These are phyloP conservation scores for Cutaneotrichosporon sp. DNA, from an alignment of 1,284 basidiomycete genomes.

Conservation along the genomic window DNA sequence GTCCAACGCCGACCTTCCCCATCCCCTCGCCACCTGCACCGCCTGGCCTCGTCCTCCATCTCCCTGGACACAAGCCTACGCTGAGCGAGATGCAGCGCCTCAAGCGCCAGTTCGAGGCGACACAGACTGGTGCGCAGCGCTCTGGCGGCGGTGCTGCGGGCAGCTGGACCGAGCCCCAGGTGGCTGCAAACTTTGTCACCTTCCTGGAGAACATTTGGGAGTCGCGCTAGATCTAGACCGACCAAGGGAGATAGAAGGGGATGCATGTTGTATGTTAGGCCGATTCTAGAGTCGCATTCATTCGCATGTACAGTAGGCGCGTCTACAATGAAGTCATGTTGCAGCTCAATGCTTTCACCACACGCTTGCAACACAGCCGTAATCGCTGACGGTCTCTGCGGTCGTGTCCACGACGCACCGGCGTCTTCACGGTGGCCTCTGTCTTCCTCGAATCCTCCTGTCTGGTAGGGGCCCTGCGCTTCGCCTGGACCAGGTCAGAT, in stretches of 20 bases:
- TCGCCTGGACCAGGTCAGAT: no score
- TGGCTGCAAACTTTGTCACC: conserved; percentile 71
- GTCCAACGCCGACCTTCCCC: conserved; percentile 59
- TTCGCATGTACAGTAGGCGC: no score
- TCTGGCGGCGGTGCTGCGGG: conserved; percentile 79
- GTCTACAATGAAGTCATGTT: no score
- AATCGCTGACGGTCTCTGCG: no score
- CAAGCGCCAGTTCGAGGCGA: conserved; percentile 82
- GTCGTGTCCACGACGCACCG: no score
- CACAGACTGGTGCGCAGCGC: conserved; percentile 84
- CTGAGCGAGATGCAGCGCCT: conserved; percentile 80
- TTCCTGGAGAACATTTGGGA: conserved; percentile 70
- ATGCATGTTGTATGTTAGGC: conserved; percentile 17
- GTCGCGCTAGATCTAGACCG: conserved; percentile 27
- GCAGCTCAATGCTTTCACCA: no score
- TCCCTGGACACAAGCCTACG: conserved; percentile 67
- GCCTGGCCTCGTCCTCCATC: conserved; percentile 51
- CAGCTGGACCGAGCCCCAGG: conserved; percentile 72
- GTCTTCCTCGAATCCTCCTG: no score
- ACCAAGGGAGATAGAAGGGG: no score
- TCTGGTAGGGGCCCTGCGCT: no score
- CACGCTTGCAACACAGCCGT: no score
- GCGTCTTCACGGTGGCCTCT: no score
- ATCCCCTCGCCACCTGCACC: conserved; percentile 60
- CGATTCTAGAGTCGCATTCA: no score